Base-by-base conservation (phyloP, 495 filamentous ascomycete species). In the Lasiosphaeria miniovina region DNA sequence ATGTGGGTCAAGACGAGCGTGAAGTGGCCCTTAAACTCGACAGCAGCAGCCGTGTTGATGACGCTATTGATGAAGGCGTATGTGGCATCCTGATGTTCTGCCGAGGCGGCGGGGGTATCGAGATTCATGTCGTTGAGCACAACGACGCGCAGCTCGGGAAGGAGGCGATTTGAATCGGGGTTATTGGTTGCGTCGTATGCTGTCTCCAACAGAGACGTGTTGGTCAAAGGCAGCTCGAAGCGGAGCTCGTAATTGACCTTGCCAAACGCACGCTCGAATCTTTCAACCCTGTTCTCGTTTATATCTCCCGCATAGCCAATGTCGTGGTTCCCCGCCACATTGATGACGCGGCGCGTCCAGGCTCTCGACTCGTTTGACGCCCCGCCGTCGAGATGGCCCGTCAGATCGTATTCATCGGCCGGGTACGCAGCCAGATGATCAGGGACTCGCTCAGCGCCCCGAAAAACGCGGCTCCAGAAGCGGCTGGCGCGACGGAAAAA, bases 301-400 rank as follows among this genome's bases (percentile, higher is more conserved):
- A 96, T 80, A 71, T 98, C 94, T 0, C 94, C 94, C 0, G 93
- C 90, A 66, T 98, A 98, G 34, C 94, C 94, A 55, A 98, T 86
- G 71, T 98, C 94, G 66, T 98, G 94, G 69, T 98, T 98, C 0
- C 94, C 94, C 0, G 87, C 90, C 10, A 97, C 80, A 61, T 94
- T 93, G 68, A 98, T 93, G 57, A 98, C 75, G 56, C 89, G 82
- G 34, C 79, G 77, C 12, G 80, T 75, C 94, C 94, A 98, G 1
- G 72, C 66, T 7, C 74, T 71, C 5, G 71, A 69, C 50, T 86
- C 80, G 56, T 74, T 75, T 41, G 53, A 54, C 31, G 68, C 50
- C n/a, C 63, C 68, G n/a, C 65, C 66, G 11, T 71, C 72, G 0
- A 84, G 79, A 14, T 83, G 74, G 15, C 86, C 80, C 24, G 72